A percentile compares a stretch with the other conserved stretches of the same genome.
phyloP scores from a whole-genome alignment of 2,329 filamentous ascomycete genomes.

The Xylariaceae sp. region DNA sequence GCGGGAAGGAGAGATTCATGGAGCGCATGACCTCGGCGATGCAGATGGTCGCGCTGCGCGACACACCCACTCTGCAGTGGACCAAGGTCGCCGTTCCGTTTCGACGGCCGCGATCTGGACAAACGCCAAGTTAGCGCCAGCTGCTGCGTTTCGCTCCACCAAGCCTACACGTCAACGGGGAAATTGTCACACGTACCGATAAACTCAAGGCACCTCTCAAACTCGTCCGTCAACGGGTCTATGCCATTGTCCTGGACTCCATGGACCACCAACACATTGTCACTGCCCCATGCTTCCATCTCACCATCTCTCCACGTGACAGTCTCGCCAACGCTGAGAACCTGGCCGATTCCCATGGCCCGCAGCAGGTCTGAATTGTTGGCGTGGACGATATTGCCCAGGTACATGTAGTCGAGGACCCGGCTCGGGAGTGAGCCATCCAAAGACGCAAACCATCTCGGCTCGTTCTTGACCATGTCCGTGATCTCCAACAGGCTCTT shows the following conservation, averaged over 20 bases:
- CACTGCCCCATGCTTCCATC: constrained; percentile 62
- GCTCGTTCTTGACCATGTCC: constrained; percentile 50
- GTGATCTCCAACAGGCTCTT: constrained; percentile 47
- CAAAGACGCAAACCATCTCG: constrained; percentile 72
- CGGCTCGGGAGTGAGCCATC: constrained; percentile 89
- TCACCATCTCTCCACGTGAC: constrained; percentile 72
- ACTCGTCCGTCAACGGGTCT: constrained; percentile 80
- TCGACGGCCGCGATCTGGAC: constrained; percentile 64
- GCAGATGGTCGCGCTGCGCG: constrained; percentile 90
- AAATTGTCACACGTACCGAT: constrained; percentile 82
- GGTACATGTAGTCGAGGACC: constrained; percentile 88
- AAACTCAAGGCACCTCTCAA: constrained; percentile 78
- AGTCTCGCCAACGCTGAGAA: constrained; percentile 87
- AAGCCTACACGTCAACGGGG: too few relatives aligned
- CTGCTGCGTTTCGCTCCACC: too few relatives aligned
- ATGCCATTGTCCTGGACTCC: constrained; percentile 95
- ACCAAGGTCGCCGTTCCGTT: constrained; percentile 82
- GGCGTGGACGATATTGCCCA: constrained; percentile 87
- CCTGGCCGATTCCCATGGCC: constrained; percentile 74
- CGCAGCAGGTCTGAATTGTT: constrained; percentile 83
- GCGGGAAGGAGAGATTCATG: constrained; percentile 72
- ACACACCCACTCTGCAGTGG: constrained; percentile 93
- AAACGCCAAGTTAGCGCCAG: too few relatives aligned
- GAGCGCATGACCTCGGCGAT: constrained; percentile 97
- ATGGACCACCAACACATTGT: constrained; percentile 75